These are phyloP conservation scores for Byssochlamys sp. DNA, from an alignment of 2,329 filamentous ascomycete genomes.

Conservation along the genomic window DNA sequence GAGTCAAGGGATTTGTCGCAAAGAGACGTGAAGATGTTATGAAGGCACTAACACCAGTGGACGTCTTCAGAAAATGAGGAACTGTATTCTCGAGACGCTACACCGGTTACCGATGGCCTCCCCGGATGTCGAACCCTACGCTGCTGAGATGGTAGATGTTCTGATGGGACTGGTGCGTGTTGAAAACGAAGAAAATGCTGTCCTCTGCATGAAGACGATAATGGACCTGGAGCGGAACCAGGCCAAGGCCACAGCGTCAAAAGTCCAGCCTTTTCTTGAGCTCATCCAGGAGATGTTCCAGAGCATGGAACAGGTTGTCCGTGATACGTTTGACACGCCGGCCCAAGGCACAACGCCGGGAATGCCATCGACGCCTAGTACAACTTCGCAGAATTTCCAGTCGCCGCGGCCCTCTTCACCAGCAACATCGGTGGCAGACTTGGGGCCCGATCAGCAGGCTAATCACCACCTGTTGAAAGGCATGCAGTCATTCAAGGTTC, in stretches of 20 bases:
- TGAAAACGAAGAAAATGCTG: constrained; percentile 97
- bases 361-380: constrained; percentile 44
- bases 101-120: constrained; percentile 72
- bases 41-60: not conserved
- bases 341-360: constrained; percentile 44
- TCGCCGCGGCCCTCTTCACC: constrained; percentile 86
- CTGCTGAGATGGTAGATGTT: constrained; percentile 77
- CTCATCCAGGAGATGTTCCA: constrained; percentile 94
- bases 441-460: constrained; percentile 74
- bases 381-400: constrained; percentile 58
- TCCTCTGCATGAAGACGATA: constrained; percentile 94
- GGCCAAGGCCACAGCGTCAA: constrained; percentile 66
- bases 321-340: constrained; percentile 82
- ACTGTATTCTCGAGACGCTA: constrained; percentile 86
- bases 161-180: constrained; percentile 78
- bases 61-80: constrained; percentile 65
- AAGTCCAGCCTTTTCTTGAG: constrained; percentile 79
- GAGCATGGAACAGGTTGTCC: constrained; percentile 87
- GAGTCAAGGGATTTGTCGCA: constrained; percentile 19
- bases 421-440: constrained; percentile 67
- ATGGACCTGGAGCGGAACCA: constrained; percentile 95
- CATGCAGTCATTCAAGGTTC: constrained; percentile 97
- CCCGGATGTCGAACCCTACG: constrained; percentile 77
- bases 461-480: constrained; percentile 74
- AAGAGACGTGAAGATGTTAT: not conserved